A percentile compares a stretch with the other conserved stretches of the same genome.
These are phyloP conservation scores for Fomitopsis schrenkii DNA, from an alignment of 1,284 basidiomycete species.

Conservation along the genomic window DNA sequence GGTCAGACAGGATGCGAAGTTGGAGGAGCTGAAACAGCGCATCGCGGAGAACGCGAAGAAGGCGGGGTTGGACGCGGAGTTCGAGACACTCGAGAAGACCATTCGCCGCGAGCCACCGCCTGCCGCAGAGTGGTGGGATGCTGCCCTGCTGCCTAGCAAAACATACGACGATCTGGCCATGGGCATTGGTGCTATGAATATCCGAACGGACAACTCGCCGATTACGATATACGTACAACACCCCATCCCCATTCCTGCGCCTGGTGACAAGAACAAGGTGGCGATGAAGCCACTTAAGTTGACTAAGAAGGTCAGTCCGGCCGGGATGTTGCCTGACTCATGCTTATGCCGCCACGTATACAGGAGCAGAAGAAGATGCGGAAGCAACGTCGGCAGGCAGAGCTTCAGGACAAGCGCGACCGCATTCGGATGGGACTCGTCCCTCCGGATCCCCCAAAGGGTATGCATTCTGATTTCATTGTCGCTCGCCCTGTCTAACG, in stretches of 20 bases:
- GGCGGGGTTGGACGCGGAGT: slow-evolving; percentile 90
- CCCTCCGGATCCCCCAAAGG: slow-evolving; percentile 94
- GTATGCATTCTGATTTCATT: slow-evolving; percentile 34
- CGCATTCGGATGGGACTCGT: slow-evolving; percentile 94
- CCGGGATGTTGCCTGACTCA: not conserved
- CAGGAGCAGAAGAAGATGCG: slow-evolving; percentile 97
- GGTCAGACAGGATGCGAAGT: slow-evolving; percentile 77
- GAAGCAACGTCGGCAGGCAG: slow-evolving; percentile 82
- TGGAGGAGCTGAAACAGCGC: slow-evolving; percentile 89
- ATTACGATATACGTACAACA: slow-evolving; percentile 95
- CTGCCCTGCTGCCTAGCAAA: slow-evolving; percentile 75
- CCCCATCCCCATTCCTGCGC: slow-evolving; percentile 93
- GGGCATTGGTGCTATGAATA: slow-evolving; percentile 55
- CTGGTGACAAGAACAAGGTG: slow-evolving; percentile 78
- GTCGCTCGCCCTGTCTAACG: slow-evolving; percentile 6
- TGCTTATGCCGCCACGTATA: slow-evolving; percentile 12
- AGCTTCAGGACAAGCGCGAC: slow-evolving; percentile 93
- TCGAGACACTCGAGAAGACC: slow-evolving; percentile 85
- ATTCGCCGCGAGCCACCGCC: slow-evolving; percentile 86
- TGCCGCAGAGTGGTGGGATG: slow-evolving; percentile 97
- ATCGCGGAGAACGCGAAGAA: slow-evolving; percentile 92
- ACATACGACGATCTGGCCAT: slow-evolving; percentile 72
- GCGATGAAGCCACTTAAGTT: slow-evolving; percentile 82
- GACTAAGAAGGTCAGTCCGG: slow-evolving; percentile 67
- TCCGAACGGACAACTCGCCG: slow-evolving; percentile 65